phyloP scores from a whole-genome alignment of 441 rosid genomes.

The Euphorbia schlechtendalii region DNA sequence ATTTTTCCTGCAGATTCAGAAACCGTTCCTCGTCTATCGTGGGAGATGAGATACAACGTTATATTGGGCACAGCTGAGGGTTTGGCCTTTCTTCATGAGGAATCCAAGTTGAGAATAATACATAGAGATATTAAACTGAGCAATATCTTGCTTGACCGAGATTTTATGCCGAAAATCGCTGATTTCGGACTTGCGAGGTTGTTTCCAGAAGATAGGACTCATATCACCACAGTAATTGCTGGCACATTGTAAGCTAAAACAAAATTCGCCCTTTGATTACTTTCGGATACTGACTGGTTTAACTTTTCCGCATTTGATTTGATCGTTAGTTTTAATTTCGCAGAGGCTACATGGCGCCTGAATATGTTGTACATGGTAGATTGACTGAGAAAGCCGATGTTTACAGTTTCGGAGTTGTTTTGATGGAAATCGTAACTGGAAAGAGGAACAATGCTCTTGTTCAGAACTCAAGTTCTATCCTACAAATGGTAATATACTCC shows the following conservation, averaged over 20 bases:
- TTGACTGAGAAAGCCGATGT: conserved; percentile 82
- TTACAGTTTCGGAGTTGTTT: conserved; percentile 73
- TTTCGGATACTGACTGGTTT: neutral
- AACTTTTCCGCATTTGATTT: neutral
- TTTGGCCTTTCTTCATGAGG: conserved; percentile 72
- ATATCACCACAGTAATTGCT: conserved; percentile 68
- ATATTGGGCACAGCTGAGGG: conserved; percentile 75
- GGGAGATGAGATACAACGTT: conserved; percentile 53
- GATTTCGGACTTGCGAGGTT: conserved; percentile 86
- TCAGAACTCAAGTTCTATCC: conserved; percentile 36
- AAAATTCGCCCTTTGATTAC: neutral
- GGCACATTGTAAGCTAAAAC: conserved; percentile 64
- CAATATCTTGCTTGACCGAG: conserved; percentile 60
- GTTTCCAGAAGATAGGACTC: conserved; percentile 64
- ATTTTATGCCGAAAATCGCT: conserved; percentile 63
- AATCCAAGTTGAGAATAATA: conserved; percentile 60
- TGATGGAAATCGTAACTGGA: conserved; percentile 57
- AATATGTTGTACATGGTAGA: conserved; percentile 63
- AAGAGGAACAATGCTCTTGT: conserved; percentile 42
- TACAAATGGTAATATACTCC: conserved; percentile 43
- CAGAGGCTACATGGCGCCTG: conserved; percentile 96
- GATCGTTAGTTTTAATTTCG: conserved; percentile 13
- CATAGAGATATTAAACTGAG: conserved; percentile 83
- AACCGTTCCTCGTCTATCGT: conserved; percentile 35
- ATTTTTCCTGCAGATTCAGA: conserved; percentile 33